Evolutionary conservation across 176 grass and related monocot species (phyloP), one percentile per base, ranked within the genome.

Genomic region (Oryza australiensis): DNA sequence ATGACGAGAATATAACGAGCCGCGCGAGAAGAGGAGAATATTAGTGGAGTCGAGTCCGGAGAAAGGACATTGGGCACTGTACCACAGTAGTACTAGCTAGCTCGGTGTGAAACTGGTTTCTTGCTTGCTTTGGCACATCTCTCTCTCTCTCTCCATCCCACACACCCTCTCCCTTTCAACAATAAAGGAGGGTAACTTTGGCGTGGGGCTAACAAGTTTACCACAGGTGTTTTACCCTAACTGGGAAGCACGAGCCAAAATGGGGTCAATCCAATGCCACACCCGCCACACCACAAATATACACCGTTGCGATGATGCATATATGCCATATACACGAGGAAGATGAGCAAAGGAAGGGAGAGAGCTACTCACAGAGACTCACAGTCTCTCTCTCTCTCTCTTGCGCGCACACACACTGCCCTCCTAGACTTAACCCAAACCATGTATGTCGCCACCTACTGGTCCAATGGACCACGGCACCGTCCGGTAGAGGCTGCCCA

Each of bases 131-230:
- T 86, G 72, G 79, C 88, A 20, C 72, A 38, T 81, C 82, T 63
- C 66, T 70, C 62, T 5, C 33, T 85, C 87, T 63, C 66, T 64
- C 35, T 81, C 82, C 20, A 16, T 48, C 62, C 3, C 32, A 59
- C 26, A 22, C 49, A 3, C 16, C 23, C 65, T 18, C 9, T 18
- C 84, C 26, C 77, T 46, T 64, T 43, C 75, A 59, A 72, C 79
- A 83, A 86, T 90, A 86, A 86, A 67, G 62, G 48, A 68, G 62
- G 46, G 88, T 90, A 86, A 90, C 74, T 83, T 90, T 78, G 79
- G 48, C 18, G 59, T 3, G 55, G 70, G 23, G 62, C 37, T 18
- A 63, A 18, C 24, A 66, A 78, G 83, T 90, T 86, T 86, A 86
- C 88, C 76, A 29, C 22, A 20, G 74, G 79, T 69, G 79, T 69